Evolutionary conservation across 1,284 basidiomycete genomes (phyloP).

Genomic region (Lignosus rhinocerotis): DNA sequence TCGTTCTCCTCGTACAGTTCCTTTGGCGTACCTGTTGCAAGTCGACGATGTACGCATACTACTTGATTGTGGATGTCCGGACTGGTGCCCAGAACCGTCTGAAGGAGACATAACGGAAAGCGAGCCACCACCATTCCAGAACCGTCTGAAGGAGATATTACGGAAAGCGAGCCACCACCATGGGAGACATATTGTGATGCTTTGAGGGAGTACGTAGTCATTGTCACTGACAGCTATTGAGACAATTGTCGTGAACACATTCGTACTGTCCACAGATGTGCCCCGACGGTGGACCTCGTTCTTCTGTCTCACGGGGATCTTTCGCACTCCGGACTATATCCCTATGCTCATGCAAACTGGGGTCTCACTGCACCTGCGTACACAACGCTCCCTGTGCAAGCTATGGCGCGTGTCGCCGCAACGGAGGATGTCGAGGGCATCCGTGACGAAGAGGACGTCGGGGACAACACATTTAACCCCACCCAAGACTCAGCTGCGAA

Average conservation of each 20-base stretch:
- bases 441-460: slow-evolving; percentile 73
- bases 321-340: slow-evolving; percentile 85
- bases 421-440: slow-evolving; percentile 82
- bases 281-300: slow-evolving; percentile 81
- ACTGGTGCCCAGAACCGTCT: slow-evolving; percentile 71
- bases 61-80: slow-evolving; percentile 91
- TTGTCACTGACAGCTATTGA: neutral
- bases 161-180: slow-evolving; percentile 39
- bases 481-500: neutral
- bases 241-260: neutral
- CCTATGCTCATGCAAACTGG: slow-evolving; percentile 88
- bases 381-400: slow-evolving; percentile 93
- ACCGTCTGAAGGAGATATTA: slow-evolving; percentile 39
- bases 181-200: slow-evolving; percentile 67
- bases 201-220: slow-evolving; percentile 59
- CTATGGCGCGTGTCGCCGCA: slow-evolving; percentile 91
- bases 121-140: slow-evolving; percentile 58
- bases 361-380: slow-evolving; percentile 93
- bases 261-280: slow-evolving; percentile 46
- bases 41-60: slow-evolving; percentile 94
- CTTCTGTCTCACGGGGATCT: slow-evolving; percentile 94
- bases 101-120: slow-evolving; percentile 38
- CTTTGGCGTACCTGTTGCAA: slow-evolving; percentile 85
- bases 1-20: slow-evolving; percentile 61
- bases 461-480: slow-evolving; percentile 10